Evolutionary conservation across 139 green algal species (phyloP), one percentile per base, ranked within the genome.

Genomic region (Protoeuglena noctilucae): DNA sequence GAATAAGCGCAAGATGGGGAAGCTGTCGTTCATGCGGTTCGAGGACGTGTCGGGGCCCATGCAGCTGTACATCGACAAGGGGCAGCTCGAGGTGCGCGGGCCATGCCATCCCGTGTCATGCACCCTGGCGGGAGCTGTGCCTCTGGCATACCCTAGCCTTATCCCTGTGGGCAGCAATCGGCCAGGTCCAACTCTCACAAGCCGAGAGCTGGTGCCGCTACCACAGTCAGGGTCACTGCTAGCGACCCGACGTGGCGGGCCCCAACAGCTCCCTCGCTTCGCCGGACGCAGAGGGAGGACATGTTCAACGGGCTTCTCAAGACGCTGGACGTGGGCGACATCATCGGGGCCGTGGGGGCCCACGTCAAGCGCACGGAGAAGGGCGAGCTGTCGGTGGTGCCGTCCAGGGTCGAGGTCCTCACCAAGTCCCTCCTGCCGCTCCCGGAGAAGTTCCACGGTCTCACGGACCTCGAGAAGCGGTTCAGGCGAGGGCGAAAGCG

Each of bases 401-500:
- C 72, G 2, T 5, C 7, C 34, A 12, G 23, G 21, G 14, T 65
- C 56, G 65, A 83, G 62, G 75, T 99, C 23, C 70, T 98, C 16
- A 96, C 89, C 54, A 99, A 99, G 77, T 81, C 81, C 3, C 62
- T 98, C 41, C 73, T 80, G 39, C 89, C 92, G 1, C 74, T 99
- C 54, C 92, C 92, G 0, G 92, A 99, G 76, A 99, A 99, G 73
- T 98, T 76, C 70, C 86, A 96, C 55, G 92, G 92, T 3, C 79
- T 99, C 25, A 65, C 73, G 0, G 91, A 99, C 61, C 72, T 95
- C 24, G 92, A 99, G 73, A 88, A 85, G 62, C 75, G 92, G 16
- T 96, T 96, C 75, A 60, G 83, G 3, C 69, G 81, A 48, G 62
- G 87, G 78, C 80, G 60, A n/a, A n/a, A n/a, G n/a, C n/a, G n/a